Evolutionary conservation across 805 yeast genomes (phyloP), one percentile per base, ranked within the genome.

Genomic region (Alloascoidea africana): DNA sequence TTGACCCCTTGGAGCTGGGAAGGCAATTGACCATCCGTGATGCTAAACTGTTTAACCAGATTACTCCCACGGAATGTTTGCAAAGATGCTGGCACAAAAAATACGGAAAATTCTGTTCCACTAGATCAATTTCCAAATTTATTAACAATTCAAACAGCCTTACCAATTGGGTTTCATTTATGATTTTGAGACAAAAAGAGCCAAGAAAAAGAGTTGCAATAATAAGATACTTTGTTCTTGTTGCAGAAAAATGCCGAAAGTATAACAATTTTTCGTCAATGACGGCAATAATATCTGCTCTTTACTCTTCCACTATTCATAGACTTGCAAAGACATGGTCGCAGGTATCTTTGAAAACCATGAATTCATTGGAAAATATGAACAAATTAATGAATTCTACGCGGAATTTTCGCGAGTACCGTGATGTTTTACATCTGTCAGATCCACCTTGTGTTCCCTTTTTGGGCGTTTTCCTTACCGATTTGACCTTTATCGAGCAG

Each of bases 281-380:
- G 91, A 87, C 96, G 4, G 96, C 96, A 2, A 74, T 89, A 34
- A 72, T 87, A 15, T 81, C 94, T 15, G 94, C 94, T 0, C 60
- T 89, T 32, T 76, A 79, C 45, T 80, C 95, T 1, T 81, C 96
- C 0, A 87, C 95, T 11, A 72, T 89, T 37, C 85, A 81, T 52
- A 63, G 97, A 41, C 64, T 89, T 47, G 78, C 76, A 48, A 78
- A 74, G 54, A 83, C 97, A 0, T 87, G 96, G 96, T 70, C 68
- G 17, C 55, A 60, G 17, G 76, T 89, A 3, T 72, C 80, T 3
- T 53, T 62, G 13, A 68, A 68, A 19, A 59, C 69, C n/a, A 52
- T 68, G 43, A 53, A 63, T 2, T 65, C 63, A 38, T 68, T 83
- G 51, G 73, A 72, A 35, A 68, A 70, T 43, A 68, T 89, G 76